These are phyloP conservation scores for Podospora pseudopauciseta DNA, from an alignment of 495 filamentous ascomycete genomes.

Conservation along the genomic window DNA sequence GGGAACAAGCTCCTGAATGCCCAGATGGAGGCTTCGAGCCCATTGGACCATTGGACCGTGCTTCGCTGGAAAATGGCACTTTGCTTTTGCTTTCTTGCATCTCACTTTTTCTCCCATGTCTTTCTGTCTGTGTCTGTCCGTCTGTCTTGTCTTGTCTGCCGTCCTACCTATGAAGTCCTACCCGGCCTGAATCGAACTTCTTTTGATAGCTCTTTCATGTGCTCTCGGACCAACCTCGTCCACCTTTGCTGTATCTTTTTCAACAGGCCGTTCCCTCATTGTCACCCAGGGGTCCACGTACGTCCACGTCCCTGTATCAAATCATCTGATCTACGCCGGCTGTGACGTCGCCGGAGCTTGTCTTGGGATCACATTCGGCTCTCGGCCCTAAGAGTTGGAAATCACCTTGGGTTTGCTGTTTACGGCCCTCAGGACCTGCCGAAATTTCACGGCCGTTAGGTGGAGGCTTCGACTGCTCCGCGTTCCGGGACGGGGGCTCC, in stretches of 20 bases:
- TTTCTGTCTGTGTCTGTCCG: background rate
- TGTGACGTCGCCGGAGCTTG: background rate
- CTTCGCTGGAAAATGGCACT: background rate
- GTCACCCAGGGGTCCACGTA: background rate
- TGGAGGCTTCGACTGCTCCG: background rate
- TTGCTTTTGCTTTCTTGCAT: background rate
- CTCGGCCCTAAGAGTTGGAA: background rate
- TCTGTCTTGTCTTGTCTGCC: background rate
- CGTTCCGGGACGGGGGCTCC: background rate
- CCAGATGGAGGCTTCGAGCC: background rate
- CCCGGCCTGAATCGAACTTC: background rate
- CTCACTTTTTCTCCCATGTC: conserved; percentile 2
- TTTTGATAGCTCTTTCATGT: background rate
- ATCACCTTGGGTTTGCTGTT: background rate
- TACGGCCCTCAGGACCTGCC: background rate
- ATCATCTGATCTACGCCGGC: background rate
- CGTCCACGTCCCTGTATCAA: background rate
- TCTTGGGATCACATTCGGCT: background rate
- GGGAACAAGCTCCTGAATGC: background rate
- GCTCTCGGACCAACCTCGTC: background rate
- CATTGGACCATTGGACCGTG: background rate
- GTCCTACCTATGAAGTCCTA: background rate
- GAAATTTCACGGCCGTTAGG: background rate
- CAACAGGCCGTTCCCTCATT: background rate
- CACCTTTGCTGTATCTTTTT: background rate